phyloP scores from a whole-genome alignment of 1,284 basidiomycete species.

The Sporisorium iseilematis-ciliati region DNA sequence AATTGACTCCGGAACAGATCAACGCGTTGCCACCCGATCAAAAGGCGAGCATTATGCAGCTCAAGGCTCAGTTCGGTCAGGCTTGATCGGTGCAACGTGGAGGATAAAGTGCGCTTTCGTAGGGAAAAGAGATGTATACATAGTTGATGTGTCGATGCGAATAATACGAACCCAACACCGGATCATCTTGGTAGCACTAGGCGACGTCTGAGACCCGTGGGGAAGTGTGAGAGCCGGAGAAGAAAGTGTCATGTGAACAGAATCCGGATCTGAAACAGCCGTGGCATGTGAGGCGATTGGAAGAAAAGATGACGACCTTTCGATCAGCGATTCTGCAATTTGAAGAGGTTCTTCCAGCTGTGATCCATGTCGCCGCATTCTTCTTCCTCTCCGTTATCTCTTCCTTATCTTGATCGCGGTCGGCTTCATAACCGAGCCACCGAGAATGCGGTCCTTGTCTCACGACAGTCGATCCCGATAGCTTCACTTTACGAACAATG shows the following conservation, averaged over 20 bases:
- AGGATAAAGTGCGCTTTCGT: too few species aligned
- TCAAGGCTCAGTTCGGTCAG: slow-evolving; percentile 67
- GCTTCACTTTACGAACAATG: not conserved
- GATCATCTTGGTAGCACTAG: not conserved
- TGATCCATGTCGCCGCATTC: too few species aligned
- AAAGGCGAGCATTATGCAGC: slow-evolving; percentile 83
- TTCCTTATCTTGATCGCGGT: too few species aligned
- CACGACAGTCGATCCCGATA: not conserved
- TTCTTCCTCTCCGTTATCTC: too few species aligned
- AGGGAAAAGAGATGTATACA: not conserved
- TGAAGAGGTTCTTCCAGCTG: too few species aligned
- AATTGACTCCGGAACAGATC: slow-evolving; percentile 87
- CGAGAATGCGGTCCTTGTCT: too few species aligned
- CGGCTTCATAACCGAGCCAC: too few species aligned
- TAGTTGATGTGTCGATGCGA: not conserved
- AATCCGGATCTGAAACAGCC: slow-evolving; percentile 7
- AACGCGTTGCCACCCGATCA: slow-evolving; percentile 84
- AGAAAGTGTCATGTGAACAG: not conserved
- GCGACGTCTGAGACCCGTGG: not conserved
- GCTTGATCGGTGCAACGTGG: too few species aligned
- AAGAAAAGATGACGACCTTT: too few species aligned
- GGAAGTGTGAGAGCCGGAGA: not conserved
- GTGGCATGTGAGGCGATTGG: not conserved
- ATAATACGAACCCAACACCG: not conserved
- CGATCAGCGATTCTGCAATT: too few species aligned